Percentiles rank a stretch among this genome's conserved stretches.
Conservation (phyloP, 257 asterid species). For the Eucommia ulmoides region DNA sequence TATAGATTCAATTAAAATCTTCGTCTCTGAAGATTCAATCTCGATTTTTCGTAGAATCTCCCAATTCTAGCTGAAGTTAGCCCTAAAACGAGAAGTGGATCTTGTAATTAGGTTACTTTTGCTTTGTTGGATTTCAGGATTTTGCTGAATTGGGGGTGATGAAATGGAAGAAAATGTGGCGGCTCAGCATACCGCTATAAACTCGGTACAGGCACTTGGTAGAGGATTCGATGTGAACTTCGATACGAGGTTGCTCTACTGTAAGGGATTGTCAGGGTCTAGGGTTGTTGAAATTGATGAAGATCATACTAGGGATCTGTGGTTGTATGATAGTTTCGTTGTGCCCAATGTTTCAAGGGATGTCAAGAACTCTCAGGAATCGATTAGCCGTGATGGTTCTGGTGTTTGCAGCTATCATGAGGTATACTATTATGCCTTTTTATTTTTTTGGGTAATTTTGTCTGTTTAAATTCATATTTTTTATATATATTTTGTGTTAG, state of each 20-base stretch:
- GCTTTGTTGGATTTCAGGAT: conserved; percentile 11
- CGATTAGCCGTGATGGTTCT: conserved; percentile 53
- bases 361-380: conserved; percentile 30
- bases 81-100: conserved; percentile 3
- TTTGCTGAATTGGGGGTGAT: conserved; percentile 25
- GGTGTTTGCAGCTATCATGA: conserved; percentile 59
- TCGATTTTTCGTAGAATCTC: neutral
- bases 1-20: neutral
- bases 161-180: conserved; percentile 81
- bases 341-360: conserved; percentile 68
- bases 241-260: conserved; percentile 78
- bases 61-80: no score
- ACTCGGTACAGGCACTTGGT: conserved; percentile 72
- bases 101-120: conserved; percentile 13
- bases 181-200: conserved; percentile 68
- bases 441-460: conserved; percentile 4
- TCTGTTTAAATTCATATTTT: no score
- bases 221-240: conserved; percentile 84
- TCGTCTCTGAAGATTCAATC: neutral
- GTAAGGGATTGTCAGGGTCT: conserved; percentile 72
- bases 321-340: conserved; percentile 44
- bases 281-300: conserved; percentile 63
- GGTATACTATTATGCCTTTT: conserved; percentile 22
- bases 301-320: conserved; percentile 53
- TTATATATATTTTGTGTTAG: no score